Evolutionary conservation across 768 basidiomycete genomes (phyloP), one percentile per base, ranked within the genome.

Genomic region (Auricularia heimuer): DNA sequence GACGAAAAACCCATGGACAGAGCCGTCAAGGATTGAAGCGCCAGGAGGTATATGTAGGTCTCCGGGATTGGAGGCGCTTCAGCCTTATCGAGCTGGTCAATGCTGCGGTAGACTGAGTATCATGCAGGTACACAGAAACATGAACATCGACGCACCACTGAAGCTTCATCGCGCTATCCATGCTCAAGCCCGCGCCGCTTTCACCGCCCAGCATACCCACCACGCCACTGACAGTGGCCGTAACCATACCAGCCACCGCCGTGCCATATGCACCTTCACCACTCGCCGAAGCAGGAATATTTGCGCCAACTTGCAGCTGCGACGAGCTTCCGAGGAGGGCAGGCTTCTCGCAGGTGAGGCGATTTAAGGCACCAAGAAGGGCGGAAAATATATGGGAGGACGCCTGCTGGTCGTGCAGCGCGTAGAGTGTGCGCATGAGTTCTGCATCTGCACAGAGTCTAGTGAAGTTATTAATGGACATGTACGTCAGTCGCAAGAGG

Each of bases 1-100:
- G 84, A 78, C 0, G 88, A 86, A 63, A 95, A 87, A 1, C 94
- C 94, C 69, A 94, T 92, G 66, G 89, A 92, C 2, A 99, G 77
- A 0, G 91, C 87, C 35, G 89, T 82, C 8, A 98, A 81, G 70
- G 90, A 94, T 70, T 98, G 94, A 0, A 97, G 83, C 0, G 87
- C 92, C 1, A 99, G 83, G 7, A 99, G 87, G 72, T 95, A 96
- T 67, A 96, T 83, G 73, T 99, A 98, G 3, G 90, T 82, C 65
- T 99, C 97, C 0, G 97, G 96, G 63, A 98, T 94, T 0, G 85
- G 81, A 0, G 97, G 97, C 0, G 94, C 86, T 69, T 99, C 97
- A 0, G 93, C 90, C 74, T 99, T 99, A 78, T 99, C 96, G 12
- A 98, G 84, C 74, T 98, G 97, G 73, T 99, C 96, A 69, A 99